Base-by-base conservation (phyloP, 1,284 basidiomycete genomes). In the Cryptococcus sp. region DNA sequence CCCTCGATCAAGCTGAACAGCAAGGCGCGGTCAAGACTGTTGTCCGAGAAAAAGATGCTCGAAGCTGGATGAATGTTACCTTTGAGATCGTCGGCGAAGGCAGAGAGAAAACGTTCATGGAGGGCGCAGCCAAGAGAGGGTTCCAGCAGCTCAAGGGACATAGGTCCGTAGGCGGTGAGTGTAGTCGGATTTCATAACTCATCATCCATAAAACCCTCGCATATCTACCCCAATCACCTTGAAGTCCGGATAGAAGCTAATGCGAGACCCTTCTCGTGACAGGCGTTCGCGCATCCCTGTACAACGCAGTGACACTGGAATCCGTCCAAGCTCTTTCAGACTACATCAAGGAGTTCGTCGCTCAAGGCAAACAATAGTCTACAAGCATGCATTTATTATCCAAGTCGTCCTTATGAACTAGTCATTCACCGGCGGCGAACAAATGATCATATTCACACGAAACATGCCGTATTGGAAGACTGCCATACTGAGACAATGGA, bases 21-120 rank as follows among this genome's bases (percentile, higher is more conserved):
- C 83, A 82, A 70, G 89, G 89, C 0, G 76, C 88, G 48, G 83
- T 90, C 65, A 83, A 79, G 64, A 74, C 82, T 43, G 88, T 88
- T 70, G 91, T 93, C 15, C 81, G 83, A 67, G 82, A 85, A 63
- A 68, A 72, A 52, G 86, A 84, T 3, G 86, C 87, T 45, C 83
- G 87, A 52, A 93, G 90, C 78, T 89, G 89, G 86, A 96, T 96
- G 93, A 98, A 98, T 74, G 83, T 91, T 15, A 88, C 91, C 0
- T 97, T 95, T 78, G 85, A 86, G 57, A 81, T 92, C 26, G 69
- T 85, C 16, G 86, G 85, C 46, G 88, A 75, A 82, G 52, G 88
- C 83, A 13, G 86, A 34, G 82, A 94, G 75, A 84, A 85, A 69
- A 78, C 80, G 63, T 96, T 95, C 75, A 75, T 96, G 63, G 81